phyloP scores from a whole-genome alignment of 805 yeast genomes.

The Hanseniaspora lindneri region DNA sequence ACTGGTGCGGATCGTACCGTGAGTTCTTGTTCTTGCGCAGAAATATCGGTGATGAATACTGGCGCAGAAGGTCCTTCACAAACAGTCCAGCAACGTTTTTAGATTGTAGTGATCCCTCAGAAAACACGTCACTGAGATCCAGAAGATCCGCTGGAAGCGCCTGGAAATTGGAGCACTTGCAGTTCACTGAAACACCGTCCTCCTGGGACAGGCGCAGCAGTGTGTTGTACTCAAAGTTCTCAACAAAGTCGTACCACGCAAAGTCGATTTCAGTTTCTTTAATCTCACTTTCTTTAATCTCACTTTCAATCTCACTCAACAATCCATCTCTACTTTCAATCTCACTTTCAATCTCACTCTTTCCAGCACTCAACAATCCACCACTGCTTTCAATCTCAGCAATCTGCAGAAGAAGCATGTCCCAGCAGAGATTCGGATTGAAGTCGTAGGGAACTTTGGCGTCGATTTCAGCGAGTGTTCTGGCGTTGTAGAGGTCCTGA shows the following conservation, averaged over 20 bases:
- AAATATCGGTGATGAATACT: slow-evolving; percentile 6
- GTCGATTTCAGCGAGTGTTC: background rate
- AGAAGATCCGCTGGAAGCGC: background rate
- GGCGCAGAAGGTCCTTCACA: background rate
- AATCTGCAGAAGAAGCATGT: background rate
- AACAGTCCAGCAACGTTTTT: background rate
- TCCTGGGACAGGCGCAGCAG: background rate
- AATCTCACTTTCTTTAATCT: background rate
- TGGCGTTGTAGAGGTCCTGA: background rate
- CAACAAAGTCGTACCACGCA: slow-evolving; percentile 51
- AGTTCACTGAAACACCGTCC: background rate
- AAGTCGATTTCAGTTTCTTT: slow-evolving; percentile 29
- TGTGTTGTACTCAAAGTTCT: slow-evolving; percentile 34
- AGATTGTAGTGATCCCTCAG: background rate
- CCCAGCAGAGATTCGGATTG: slow-evolving; percentile 11
- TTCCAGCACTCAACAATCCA: background rate
- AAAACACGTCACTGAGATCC: background rate
- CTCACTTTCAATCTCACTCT: too few relatives aligned
- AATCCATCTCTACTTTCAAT: too few relatives aligned
- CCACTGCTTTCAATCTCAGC: background rate
- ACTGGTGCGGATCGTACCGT: slow-evolving; percentile 1
- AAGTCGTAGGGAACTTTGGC: slow-evolving; percentile 2
- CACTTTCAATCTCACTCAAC: too few relatives aligned
- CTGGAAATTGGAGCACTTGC: slow-evolving; percentile 1
- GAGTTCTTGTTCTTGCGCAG: slow-evolving; percentile 2